phyloP scores from a whole-genome alignment of 306 rosid genomes.

The Glycine latifolia region DNA sequence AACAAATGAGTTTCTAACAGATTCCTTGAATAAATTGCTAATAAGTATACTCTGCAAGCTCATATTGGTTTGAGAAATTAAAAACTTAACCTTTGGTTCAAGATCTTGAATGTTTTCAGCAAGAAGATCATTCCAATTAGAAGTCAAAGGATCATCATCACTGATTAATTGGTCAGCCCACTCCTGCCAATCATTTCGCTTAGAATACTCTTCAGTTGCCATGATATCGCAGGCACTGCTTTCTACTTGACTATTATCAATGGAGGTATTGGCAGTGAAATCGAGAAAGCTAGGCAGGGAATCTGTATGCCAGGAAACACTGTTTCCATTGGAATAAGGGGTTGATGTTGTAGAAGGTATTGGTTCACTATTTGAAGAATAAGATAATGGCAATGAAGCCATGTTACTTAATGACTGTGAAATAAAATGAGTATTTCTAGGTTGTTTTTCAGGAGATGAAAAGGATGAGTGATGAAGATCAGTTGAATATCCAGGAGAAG shows the following conservation, averaged over 20 bases:
- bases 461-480: slow-evolving; percentile 84
- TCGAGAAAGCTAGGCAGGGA: slow-evolving; percentile 78
- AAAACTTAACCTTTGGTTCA: slow-evolving; percentile 80
- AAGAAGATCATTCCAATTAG: slow-evolving; percentile 90
- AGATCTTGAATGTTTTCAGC: slow-evolving; percentile 71
- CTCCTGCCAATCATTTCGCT: slow-evolving; percentile 84
- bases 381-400: slow-evolving; percentile 60
- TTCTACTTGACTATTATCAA: slow-evolving; percentile 71
- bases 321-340: slow-evolving; percentile 67
- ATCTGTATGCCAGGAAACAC: slow-evolving; percentile 77
- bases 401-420: slow-evolving; percentile 61
- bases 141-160: slow-evolving; percentile 80
- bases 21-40: slow-evolving; percentile 46
- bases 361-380: slow-evolving; percentile 65
- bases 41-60: slow-evolving; percentile 45
- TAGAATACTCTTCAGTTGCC: slow-evolving; percentile 74
- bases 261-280: slow-evolving; percentile 67
- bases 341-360: slow-evolving; percentile 61
- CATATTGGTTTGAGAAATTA: slow-evolving; percentile 40
- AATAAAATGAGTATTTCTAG: slow-evolving; percentile 65
- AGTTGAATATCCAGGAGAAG: slow-evolving; percentile 82
- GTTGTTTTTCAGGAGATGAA: slow-evolving; percentile 68
- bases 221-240: slow-evolving; percentile 68
- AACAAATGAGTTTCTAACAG: slow-evolving; percentile 55
- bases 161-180: slow-evolving; percentile 96